phyloP scores from a whole-genome alignment of 495 filamentous ascomycete species.

The Extremus antarcticus region DNA sequence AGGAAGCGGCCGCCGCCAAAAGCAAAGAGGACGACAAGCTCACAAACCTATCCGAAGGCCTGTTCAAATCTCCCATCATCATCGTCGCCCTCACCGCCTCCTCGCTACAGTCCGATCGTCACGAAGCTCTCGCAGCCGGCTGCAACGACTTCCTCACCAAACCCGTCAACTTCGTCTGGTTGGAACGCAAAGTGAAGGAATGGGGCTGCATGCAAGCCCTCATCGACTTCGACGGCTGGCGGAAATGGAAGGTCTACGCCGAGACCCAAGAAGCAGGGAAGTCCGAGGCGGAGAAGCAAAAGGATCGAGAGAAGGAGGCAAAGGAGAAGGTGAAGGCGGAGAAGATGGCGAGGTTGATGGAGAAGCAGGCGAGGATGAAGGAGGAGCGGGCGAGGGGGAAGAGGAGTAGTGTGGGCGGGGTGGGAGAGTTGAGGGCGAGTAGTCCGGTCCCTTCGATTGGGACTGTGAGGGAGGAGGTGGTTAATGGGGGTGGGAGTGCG shows the following conservation, averaged over 20 bases:
- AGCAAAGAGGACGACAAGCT: slow-evolving; percentile 1
- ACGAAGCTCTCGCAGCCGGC: slow-evolving; percentile 88
- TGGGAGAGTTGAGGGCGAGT: not conserved
- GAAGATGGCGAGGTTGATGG: slow-evolving; percentile 18
- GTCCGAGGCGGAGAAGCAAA: slow-evolving; percentile 6
- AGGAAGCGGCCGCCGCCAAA: slow-evolving; percentile 46
- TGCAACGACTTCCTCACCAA: slow-evolving; percentile 99
- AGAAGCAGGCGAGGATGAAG: slow-evolving; percentile 13
- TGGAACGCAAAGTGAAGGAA: slow-evolving; percentile 94
- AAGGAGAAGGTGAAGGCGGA: slow-evolving; percentile 11
- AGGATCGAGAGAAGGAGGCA: slow-evolving; percentile 7
- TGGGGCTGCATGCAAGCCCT: slow-evolving; percentile 99
- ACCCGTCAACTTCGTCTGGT: slow-evolving; percentile 97
- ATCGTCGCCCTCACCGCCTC: slow-evolving; percentile 94
- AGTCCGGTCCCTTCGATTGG: not conserved
- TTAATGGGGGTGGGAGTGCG: not conserved
- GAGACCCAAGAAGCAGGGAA: slow-evolving; percentile 15
- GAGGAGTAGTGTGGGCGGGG: not conserved
- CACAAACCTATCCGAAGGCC: slow-evolving; percentile 16
- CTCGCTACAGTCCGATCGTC: slow-evolving; percentile 83
- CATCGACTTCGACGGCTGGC: slow-evolving; percentile 97
- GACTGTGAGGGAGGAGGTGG: no score
- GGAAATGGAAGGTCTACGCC: slow-evolving; percentile 77
- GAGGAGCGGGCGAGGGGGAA: slow-evolving; percentile 9
- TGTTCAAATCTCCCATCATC: slow-evolving; percentile 94